A percentile compares a stretch with the other conserved stretches of the same genome.
phyloP scores from a whole-genome alignment of 2,329 filamentous ascomycete genomes.

The Colletotrichum cordylinicola region DNA sequence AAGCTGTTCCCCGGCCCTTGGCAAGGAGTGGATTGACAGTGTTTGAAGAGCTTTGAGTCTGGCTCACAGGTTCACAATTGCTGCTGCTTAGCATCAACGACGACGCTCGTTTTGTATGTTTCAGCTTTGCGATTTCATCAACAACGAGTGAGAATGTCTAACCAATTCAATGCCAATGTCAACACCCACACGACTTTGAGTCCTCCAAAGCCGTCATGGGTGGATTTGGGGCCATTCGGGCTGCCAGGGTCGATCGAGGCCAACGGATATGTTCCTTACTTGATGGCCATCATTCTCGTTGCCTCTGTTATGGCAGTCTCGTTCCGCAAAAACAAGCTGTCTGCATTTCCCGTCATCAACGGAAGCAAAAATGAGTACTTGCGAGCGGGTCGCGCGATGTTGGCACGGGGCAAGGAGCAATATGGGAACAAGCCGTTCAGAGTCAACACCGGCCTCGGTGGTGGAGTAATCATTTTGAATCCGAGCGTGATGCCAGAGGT shows the following conservation, averaged over 20 bases:
- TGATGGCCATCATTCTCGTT: neutral
- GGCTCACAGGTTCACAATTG: neutral
- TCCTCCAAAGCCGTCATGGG: neutral
- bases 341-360: neutral
- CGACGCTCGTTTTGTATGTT: neutral
- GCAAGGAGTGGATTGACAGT: neutral
- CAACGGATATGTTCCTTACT: neutral
- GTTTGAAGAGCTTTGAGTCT: neutral
- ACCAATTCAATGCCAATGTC: neutral
- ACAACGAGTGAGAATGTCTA: neutral
- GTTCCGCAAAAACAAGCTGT: neutral
- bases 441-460: conserved; percentile 6
- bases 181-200: neutral
- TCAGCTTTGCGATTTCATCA: neutral
- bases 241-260: neutral
- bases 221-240: neutral
- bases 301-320: neutral
- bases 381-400: neutral
- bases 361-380: conserved; percentile 7
- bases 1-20: neutral
- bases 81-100: neutral
- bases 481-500: neutral
- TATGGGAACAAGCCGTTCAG: neutral
- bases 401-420: neutral
- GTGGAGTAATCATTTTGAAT: neutral